A percentile compares a stretch with the other conserved stretches of the same genome.
These are phyloP conservation scores for Thelephora ganbajun DNA, from an alignment of 768 basidiomycete species.

Conservation along the genomic window DNA sequence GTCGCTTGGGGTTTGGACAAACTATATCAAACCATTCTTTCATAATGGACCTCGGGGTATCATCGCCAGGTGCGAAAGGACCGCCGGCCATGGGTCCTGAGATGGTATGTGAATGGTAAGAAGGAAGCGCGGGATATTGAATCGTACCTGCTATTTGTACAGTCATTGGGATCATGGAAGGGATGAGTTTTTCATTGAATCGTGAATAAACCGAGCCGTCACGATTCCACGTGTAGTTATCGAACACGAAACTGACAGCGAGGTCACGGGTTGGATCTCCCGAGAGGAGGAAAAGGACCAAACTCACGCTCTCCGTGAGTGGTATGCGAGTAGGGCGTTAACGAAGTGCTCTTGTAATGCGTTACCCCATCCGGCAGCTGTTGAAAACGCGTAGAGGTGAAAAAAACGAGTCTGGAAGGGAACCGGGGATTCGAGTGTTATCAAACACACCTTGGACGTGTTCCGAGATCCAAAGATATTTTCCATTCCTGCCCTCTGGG, in stretches of 20 bases:
- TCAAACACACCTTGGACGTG: slow-evolving; percentile 10
- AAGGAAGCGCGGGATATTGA: neutral
- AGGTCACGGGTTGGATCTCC: neutral
- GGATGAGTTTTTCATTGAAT: slow-evolving; percentile 36
- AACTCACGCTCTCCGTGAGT: slow-evolving; percentile 34
- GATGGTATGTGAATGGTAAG: neutral
- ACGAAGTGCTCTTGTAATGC: slow-evolving; percentile 43
- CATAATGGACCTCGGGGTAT: slow-evolving; percentile 30
- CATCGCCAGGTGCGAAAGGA: slow-evolving; percentile 19
- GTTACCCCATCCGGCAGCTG: slow-evolving; percentile 50
- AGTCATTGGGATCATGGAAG: slow-evolving; percentile 40
- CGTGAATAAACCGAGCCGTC: slow-evolving; percentile 27
- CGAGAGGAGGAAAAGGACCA: neutral
- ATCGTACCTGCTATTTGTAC: slow-evolving; percentile 34
- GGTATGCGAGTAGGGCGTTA: slow-evolving; percentile 33
- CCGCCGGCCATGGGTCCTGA: slow-evolving; percentile 32
- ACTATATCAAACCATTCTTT: slow-evolving; percentile 30
- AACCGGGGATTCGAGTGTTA: neutral
- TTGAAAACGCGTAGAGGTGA: slow-evolving; percentile 1
- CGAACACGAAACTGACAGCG: slow-evolving; percentile 29
- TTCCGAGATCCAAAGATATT: slow-evolving; percentile 10
- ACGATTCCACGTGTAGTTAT: slow-evolving; percentile 43
- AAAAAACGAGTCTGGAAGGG: neutral
- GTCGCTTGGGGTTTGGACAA: slow-evolving; percentile 27
- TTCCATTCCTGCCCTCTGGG: slow-evolving; percentile 13